Percentiles rank a stretch among this genome's conserved stretches.
Conservation (phyloP, 106 monocot species). For the Allium cepa region DNA sequence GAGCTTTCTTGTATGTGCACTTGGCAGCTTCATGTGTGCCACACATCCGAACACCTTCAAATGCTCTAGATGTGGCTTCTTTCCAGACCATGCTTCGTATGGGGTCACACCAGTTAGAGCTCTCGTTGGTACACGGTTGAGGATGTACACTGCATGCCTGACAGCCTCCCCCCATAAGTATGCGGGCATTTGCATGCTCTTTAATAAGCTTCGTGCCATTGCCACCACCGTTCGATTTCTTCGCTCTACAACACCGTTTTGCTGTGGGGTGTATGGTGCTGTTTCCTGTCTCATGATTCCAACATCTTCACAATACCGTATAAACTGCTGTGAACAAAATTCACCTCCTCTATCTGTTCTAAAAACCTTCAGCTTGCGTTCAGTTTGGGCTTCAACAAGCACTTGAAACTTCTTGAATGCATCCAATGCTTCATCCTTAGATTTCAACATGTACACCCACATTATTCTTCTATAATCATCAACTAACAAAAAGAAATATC, state of each 20-base stretch:
- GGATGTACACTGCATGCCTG: too few relatives aligned
- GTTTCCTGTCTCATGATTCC: background rate
- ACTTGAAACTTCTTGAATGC: too few relatives aligned
- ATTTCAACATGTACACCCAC: too few relatives aligned
- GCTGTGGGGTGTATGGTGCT: background rate
- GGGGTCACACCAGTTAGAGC: background rate
- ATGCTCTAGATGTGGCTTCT: slow-evolving; percentile 5
- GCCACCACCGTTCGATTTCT: too few relatives aligned
- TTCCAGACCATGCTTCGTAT: background rate
- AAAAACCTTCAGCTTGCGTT: background rate
- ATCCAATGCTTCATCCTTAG: too few relatives aligned
- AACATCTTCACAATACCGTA: background rate
- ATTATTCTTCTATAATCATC: too few relatives aligned
- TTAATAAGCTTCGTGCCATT: too few relatives aligned
- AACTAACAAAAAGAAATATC: too few relatives aligned
- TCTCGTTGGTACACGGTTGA: background rate
- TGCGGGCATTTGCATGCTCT: too few relatives aligned
- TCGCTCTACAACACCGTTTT: too few relatives aligned
- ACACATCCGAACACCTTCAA: slow-evolving; percentile 13
- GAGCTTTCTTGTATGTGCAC: background rate
- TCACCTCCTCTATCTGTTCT: slow-evolving; percentile 15
- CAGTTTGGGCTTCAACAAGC: too few relatives aligned
- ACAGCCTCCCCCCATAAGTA: too few relatives aligned
- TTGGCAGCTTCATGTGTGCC: background rate
- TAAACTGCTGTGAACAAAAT: background rate